phyloP scores from a whole-genome alignment of 495 filamentous ascomycete genomes.

The Chlorociboria aeruginascens region DNA sequence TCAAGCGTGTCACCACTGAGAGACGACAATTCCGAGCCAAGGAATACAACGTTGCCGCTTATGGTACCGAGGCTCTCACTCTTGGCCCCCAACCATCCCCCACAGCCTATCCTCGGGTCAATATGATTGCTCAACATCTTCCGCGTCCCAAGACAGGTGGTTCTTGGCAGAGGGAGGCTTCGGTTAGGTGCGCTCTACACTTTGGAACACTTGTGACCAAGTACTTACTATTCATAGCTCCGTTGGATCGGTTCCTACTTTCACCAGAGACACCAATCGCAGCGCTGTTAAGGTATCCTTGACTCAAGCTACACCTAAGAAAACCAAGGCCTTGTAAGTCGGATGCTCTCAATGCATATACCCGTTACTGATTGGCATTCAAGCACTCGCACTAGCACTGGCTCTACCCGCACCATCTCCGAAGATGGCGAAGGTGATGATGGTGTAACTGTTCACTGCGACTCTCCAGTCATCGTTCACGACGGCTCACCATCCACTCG shows the following conservation, averaged over 20 bases:
- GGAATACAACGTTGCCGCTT: constrained; percentile 72
- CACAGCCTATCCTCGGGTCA: constrained; percentile 13
- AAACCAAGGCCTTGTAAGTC: constrained; percentile 16
- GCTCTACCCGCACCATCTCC: constrained; percentile 23
- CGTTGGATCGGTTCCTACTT: constrained; percentile 6
- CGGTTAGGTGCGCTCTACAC: constrained; percentile 5
- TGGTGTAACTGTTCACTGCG: constrained; percentile 34
- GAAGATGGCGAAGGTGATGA: constrained; percentile 34
- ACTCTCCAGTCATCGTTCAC: constrained; percentile 33
- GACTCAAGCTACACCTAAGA: constrained; percentile 9
- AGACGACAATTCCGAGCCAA: constrained; percentile 86
- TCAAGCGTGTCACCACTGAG: constrained; percentile 89
- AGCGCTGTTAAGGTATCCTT: constrained; percentile 10
- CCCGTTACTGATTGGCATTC: not conserved
- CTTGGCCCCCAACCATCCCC: constrained; percentile 26
- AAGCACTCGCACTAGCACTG: not conserved
- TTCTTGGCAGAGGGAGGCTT: constrained; percentile 19
- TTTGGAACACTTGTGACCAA: not conserved
- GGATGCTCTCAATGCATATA: not conserved
- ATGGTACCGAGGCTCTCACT: constrained; percentile 35
- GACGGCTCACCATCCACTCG: constrained; percentile 36
- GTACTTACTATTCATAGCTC: constrained; percentile 8
- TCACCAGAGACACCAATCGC: constrained; percentile 19
- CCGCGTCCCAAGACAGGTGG: constrained; percentile 7
- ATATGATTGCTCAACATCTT: constrained; percentile 14